Evolutionary conservation across 2,329 filamentous ascomycete genomes (phyloP), one percentile per base, ranked within the genome.

Genomic region (Aureobasidium namibiae): DNA sequence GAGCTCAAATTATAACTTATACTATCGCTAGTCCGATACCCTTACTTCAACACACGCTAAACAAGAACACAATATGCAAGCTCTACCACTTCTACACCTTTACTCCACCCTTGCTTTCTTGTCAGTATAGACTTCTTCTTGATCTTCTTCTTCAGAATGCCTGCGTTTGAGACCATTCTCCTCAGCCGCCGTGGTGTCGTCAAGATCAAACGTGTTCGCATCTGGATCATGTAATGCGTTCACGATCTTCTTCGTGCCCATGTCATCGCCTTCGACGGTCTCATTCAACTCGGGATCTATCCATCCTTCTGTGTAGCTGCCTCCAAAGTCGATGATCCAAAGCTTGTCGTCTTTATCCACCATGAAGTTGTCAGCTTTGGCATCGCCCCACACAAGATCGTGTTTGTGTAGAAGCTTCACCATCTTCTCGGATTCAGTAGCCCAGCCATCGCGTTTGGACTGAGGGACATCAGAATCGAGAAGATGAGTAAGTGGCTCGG

Each of bases 361-460:
- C 65, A 75, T 63, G 65, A 75, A 72, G 45, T 75, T 75, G 58
- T 73, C 72, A 7, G 72, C 69, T 63, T 75, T 74, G 1, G 69
- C 72, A 53, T 75, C 72, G 14, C 73, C 72, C 72, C 72, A 75
- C 2, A 73, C 62, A 23, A 75, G 68, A 14, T 64, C 62, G 34
- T 69, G 59, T 31, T 68, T 64, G 60, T 75, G 72, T 14, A 59
- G 29, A 3, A 42, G n/a, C 2, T 50, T 16, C 11, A 59, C 26
- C 34, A 50, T 49, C 10, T 11, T 26, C n/a, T 49, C 44, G 5
- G 65, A 63, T 34, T 70, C 68, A 7, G 60, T 59, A 1, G 69
- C 68, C 70, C 70, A 72, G 29, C 63, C 53, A 36, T 65, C 64
- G 9, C 69, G 67, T 41, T 68, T 66, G n/a, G 65, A 59, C 52